Evolutionary conservation across 2,329 filamentous ascomycete genomes (phyloP).

Genomic region (Fusarium algeriense): DNA sequence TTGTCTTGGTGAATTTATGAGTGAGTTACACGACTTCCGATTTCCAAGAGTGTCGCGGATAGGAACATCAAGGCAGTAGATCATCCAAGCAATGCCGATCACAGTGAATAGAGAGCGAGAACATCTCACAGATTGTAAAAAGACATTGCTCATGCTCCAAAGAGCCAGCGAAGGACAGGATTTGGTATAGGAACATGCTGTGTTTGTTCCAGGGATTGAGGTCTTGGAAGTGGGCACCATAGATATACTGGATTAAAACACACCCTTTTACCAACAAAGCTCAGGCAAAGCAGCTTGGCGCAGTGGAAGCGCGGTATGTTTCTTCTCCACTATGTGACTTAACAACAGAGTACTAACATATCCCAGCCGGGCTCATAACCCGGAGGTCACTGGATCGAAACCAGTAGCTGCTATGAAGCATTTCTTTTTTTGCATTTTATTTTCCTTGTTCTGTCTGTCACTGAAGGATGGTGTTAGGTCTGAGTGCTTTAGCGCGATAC

Average conservation of each 20-base stretch:
- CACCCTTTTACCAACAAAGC: background rate
- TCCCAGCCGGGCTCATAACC: conserved; percentile 30
- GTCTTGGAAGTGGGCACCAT: rapidly evolving
- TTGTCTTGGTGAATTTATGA: background rate
- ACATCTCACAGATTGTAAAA: background rate
- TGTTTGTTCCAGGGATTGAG: background rate
- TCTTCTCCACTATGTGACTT: conserved; percentile 10
- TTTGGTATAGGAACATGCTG: rapidly evolving
- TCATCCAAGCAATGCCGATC: background rate
- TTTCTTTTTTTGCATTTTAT: background rate
- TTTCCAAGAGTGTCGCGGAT: no score
- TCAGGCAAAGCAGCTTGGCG: conserved; percentile 31
- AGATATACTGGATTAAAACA: background rate
- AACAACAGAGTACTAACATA: conserved; percentile 14
- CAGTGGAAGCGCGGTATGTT: conserved; percentile 34
- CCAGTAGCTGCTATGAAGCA: conserved; percentile 29
- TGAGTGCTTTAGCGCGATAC: no score
- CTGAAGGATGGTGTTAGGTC: background rate
- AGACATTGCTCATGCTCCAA: rapidly evolving
- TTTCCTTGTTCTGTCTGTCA: background rate
- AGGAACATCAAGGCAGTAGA: background rate
- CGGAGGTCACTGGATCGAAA: conserved; percentile 33
- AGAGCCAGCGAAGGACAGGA: rapidly evolving
- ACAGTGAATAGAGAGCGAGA: background rate
- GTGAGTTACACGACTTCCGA: background rate